Percentiles rank a stretch among this genome's conserved stretches.
Conservation (phyloP, 441 rosid species). For the Breynia disticha region DNA sequence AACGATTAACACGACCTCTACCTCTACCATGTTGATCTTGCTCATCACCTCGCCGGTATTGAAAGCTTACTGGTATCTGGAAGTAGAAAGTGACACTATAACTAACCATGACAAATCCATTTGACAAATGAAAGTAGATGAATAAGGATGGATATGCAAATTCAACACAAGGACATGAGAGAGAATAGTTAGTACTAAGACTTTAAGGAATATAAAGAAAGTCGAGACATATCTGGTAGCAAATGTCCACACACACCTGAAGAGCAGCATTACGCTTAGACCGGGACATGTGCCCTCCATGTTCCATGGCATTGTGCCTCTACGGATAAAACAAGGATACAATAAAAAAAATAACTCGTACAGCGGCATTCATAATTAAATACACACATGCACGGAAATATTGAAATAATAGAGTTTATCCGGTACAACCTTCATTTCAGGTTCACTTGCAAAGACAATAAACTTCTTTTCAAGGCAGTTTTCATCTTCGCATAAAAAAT, state of each 20-base stretch:
- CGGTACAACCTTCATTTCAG: constrained; percentile 72
- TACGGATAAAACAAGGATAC: constrained; percentile 21
- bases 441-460: constrained; percentile 70
- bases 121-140: no score
- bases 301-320: constrained; percentile 89
- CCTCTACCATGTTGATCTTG: constrained; percentile 80
- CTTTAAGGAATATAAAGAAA: background rate
- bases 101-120: no score
- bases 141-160: background rate
- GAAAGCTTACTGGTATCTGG: constrained; percentile 93
- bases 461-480: constrained; percentile 84
- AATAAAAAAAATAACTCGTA: background rate
- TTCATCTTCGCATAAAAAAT: constrained; percentile 90
- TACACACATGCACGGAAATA: background rate
- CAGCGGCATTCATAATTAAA: background rate
- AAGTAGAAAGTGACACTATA: background rate
- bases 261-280: constrained; percentile 85
- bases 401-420: no score
- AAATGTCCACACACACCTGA: constrained; percentile 34
- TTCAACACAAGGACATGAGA: no score
- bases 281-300: constrained; percentile 93
- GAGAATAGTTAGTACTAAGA: no score
- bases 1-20: constrained; percentile 52
- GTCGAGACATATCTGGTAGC: no score
- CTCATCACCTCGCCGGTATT: constrained; percentile 54